A percentile compares a stretch with the other conserved stretches of the same genome.
phyloP scores from a whole-genome alignment of 768 basidiomycete genomes.

The Leccinum olivaceopallidum region DNA sequence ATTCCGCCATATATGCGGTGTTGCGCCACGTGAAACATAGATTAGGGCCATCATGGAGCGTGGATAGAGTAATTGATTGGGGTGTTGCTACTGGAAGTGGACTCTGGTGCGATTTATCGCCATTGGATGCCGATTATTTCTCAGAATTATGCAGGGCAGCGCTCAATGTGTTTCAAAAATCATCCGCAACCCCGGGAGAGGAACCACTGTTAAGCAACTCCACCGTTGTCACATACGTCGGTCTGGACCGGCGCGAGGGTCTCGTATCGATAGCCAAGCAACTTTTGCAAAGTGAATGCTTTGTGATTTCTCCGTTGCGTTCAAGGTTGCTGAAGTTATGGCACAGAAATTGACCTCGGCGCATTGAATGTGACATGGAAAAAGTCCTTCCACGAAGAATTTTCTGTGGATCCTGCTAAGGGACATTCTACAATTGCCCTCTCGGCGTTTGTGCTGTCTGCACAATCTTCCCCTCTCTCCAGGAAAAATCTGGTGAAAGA shows the following conservation, averaged over 20 bases:
- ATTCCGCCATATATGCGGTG: conserved; percentile 77
- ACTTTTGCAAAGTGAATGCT: conserved; percentile 52
- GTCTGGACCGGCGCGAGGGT: conserved; percentile 77
- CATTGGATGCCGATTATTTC: conserved; percentile 9
- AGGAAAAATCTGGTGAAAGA: conserved; percentile 71
- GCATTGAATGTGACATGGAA: conserved; percentile 51
- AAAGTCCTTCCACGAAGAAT: conserved; percentile 53
- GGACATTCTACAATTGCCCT: conserved; percentile 65
- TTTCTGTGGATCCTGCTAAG: conserved; percentile 40
- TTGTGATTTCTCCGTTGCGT: conserved; percentile 1
- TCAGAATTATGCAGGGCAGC: conserved; percentile 54
- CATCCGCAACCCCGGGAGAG: conserved; percentile 29
- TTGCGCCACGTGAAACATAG: conserved; percentile 65
- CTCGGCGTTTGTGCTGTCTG: conserved; percentile 85
- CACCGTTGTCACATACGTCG: conserved; percentile 61
- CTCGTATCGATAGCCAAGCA: conserved; percentile 66
- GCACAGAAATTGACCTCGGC: conserved; percentile 49
- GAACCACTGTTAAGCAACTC: conserved; percentile 45
- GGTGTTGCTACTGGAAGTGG: conserved; percentile 82
- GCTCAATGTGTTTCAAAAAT: conserved; percentile 59
- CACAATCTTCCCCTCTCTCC: conserved; percentile 58
- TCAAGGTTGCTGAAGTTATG: conserved; percentile 12
- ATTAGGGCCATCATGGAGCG: conserved; percentile 59
- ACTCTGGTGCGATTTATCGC: conserved; percentile 59
- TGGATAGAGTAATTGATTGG: conserved; percentile 76